Conservation (phyloP, 495 filamentous ascomycete species). For the Polyplosphaeria fusca region DNA sequence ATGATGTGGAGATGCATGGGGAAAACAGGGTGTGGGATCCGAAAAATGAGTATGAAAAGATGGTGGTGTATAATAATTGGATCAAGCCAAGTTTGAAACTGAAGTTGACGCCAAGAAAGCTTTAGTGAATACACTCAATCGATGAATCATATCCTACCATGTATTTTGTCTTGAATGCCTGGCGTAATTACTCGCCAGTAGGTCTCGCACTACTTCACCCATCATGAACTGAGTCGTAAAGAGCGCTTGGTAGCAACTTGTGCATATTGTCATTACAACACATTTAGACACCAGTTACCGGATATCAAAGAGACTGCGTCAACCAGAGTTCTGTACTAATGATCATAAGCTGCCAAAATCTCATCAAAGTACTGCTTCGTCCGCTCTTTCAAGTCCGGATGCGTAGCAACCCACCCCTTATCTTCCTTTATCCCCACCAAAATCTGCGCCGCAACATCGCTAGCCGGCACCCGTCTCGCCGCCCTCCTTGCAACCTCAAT, state of each 20-base stretch:
- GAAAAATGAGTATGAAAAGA: slow-evolving; percentile 21
- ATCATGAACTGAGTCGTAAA: too few species aligned
- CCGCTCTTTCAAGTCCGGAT: slow-evolving; percentile 23
- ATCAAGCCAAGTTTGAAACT: slow-evolving; percentile 22
- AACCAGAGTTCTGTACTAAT: too few species aligned
- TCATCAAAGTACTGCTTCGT: slow-evolving; percentile 28
- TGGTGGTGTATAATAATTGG: slow-evolving; percentile 31
- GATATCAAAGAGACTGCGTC: too few species aligned
- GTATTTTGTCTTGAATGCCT: too few species aligned
- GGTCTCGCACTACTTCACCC: too few species aligned
- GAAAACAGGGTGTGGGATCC: slow-evolving; percentile 15
- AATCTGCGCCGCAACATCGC: slow-evolving; percentile 15
- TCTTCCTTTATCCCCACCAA: slow-evolving; percentile 19
- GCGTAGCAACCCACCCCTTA: slow-evolving; percentile 23
- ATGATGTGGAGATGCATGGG: slow-evolving; percentile 19
- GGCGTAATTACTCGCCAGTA: too few species aligned
- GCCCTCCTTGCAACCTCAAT: slow-evolving; percentile 18
- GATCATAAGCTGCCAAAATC: slow-evolving; percentile 28
- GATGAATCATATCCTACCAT: too few species aligned
- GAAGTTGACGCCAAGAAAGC: slow-evolving; percentile 21
- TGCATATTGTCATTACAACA: too few species aligned
- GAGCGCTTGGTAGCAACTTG: too few species aligned
- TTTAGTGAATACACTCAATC: too few species aligned
- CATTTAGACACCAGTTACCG: too few species aligned
- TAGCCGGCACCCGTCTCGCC: slow-evolving; percentile 17